These are phyloP conservation scores for Pseudogymnoascus sp. DNA, from an alignment of 2,329 filamentous ascomycete genomes.

Conservation along the genomic window DNA sequence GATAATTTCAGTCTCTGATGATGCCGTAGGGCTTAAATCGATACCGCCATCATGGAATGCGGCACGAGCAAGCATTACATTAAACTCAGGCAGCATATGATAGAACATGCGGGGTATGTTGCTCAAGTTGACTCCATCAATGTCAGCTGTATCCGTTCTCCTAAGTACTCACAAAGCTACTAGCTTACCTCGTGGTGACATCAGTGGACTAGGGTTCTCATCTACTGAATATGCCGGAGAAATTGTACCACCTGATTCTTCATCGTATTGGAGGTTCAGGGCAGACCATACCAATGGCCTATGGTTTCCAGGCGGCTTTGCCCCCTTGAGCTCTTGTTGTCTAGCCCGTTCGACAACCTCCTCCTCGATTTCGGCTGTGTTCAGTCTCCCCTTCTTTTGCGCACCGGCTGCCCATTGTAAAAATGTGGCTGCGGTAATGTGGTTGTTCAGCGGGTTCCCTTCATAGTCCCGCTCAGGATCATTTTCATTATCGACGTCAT, in stretches of 20 bases:
- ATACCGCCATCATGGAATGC: not conserved
- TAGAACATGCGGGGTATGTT: not conserved
- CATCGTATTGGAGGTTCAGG: constrained; percentile 20
- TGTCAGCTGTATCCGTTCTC: not conserved
- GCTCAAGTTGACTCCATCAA: not conserved
- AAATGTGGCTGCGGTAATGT: constrained; percentile 38
- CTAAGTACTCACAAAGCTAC: not conserved
- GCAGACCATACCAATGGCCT: constrained; percentile 17
- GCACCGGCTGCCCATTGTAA: constrained; percentile 30
- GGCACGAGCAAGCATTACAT: not conserved
- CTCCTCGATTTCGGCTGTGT: constrained; percentile 44
- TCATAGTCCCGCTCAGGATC: constrained; percentile 23
- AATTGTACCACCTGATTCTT: constrained; percentile 18
- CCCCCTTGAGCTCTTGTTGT: constrained; percentile 35
- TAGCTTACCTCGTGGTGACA: constrained; percentile 16
- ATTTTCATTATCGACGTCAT: constrained; percentile 30
- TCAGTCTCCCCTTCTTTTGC: constrained; percentile 16
- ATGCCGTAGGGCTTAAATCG: not conserved
- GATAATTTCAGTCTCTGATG: not conserved
- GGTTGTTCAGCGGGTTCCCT: constrained; percentile 29
- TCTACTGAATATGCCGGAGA: constrained; percentile 16
- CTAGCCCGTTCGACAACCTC: constrained; percentile 49
- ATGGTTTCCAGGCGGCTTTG: constrained; percentile 13
- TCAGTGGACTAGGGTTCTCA: constrained; percentile 15
- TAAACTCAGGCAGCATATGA: not conserved